Evolutionary conservation across 306 rosid genomes (phyloP), one percentile per base, ranked within the genome.

Genomic region (Quercus agrifolia): DNA sequence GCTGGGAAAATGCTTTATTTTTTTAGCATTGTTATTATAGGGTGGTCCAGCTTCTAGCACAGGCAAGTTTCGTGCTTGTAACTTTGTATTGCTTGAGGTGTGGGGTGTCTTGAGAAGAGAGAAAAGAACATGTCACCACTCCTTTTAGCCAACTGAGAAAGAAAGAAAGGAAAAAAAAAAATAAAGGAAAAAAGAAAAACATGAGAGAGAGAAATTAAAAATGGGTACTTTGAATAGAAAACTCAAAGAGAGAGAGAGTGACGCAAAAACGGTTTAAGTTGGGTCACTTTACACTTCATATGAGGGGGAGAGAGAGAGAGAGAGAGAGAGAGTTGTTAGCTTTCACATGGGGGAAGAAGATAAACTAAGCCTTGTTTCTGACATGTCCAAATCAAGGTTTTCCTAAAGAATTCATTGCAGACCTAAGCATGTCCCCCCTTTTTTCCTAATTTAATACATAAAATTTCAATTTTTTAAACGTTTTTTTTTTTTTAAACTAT

Each of bases 381-480:
- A 90, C 92, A 90, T 89, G 92, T 88, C 96, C 83, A 85, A 87
- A 88, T 91, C 91, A 89, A 82, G 85, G 83, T 88, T 89, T 84
- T 83, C 76, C 79, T 81, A 88, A 73, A 87, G 35, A 86, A 86
- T 88, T 84, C 86, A 86, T 20, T 64, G 68, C 71, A 84, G 78
- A 86, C 87, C 88, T 76, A 85, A 81, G 89, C 86, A 75, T 90
- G 93, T 88, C 87, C 83, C 89, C 87, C 64, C 83, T 83, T 75
- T 70, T 67, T 70, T 82, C 85, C 67, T 79, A 61, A 74, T 62
- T 80, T 76, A 62, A 67, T 61, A 71, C 80, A 28, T 70, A 71
- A 81, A 70, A 20, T 81, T 86, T 85, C 80, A 77, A 63, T 69
- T 83, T 77, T 77, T 78, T 88, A 78, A 77, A 62, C 63, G 77